A percentile compares a stretch with the other conserved stretches of the same genome.
Conservation (phyloP, 2,329 filamentous ascomycete genomes). For the Phaeosphaeria sp. region DNA sequence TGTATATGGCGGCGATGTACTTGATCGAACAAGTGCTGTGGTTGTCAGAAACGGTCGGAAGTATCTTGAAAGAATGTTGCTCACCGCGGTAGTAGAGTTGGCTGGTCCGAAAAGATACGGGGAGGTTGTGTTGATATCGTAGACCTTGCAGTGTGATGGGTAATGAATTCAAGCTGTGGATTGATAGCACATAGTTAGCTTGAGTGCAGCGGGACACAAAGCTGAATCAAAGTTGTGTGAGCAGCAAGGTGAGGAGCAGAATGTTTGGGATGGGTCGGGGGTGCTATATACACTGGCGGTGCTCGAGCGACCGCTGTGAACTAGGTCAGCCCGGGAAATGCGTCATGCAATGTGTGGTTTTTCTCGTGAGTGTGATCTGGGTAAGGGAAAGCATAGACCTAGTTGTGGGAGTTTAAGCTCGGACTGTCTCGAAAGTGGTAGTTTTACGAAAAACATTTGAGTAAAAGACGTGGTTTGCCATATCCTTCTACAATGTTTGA, state of each 20-base stretch:
- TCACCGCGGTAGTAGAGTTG: background rate
- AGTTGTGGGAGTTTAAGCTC: background rate
- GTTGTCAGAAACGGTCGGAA: no score
- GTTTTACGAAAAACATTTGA: background rate
- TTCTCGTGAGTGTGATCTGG: background rate
- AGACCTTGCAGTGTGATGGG: no score
- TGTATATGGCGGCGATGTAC: no score
- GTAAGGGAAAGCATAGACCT: background rate
- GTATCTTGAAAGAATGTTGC: background rate
- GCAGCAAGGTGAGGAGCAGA: background rate
- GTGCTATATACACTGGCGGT: background rate
- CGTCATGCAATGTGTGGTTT: background rate
- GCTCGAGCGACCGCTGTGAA: background rate
- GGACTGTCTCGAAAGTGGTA: background rate
- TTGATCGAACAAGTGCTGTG: background rate
- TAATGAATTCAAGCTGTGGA: background rate
- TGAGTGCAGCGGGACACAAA: background rate
- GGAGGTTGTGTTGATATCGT: no score
- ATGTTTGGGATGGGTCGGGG: no score
- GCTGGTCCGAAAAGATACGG: no score
- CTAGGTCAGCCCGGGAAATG: background rate
- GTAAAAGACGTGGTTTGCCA: background rate
- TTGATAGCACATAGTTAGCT: background rate
- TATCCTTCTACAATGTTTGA: background rate
- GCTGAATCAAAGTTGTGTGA: background rate